Percentiles rank a stretch among this genome's conserved stretches.
Conservation (phyloP, 2,329 filamentous ascomycete species). For the Fusarium annulatum region DNA sequence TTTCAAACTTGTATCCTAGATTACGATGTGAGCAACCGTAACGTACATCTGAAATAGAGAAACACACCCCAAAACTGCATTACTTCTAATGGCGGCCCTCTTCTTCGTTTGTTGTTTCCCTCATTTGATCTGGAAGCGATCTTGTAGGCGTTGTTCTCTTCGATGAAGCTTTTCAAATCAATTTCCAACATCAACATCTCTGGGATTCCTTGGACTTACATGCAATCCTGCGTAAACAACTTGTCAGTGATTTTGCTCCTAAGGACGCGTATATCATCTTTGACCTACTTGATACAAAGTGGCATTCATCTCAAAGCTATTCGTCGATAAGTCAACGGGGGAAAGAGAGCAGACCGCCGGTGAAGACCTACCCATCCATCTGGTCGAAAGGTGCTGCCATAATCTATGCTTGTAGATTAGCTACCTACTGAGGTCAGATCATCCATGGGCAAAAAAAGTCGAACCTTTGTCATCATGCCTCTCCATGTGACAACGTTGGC, state of each 20-base stretch:
- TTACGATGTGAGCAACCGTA: background rate
- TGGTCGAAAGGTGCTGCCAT: conserved; percentile 86
- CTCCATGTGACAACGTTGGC: conserved; percentile 91
- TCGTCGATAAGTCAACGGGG: conserved; percentile 29
- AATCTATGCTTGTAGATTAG: conserved; percentile 69
- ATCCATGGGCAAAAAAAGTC: conserved; percentile 10
- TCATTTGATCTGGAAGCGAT: conserved; percentile 70
- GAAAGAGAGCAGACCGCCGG: background rate
- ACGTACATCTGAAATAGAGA: background rate
- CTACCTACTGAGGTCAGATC: background rate
- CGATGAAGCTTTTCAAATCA: conserved; percentile 77
- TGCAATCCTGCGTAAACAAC: conserved; percentile 58
- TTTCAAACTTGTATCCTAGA: conserved; percentile 95
- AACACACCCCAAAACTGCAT: conserved; percentile 91
- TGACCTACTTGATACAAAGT: conserved; percentile 85
- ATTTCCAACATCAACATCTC: background rate
- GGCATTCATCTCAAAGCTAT: conserved; percentile 94
- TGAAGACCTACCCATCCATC: conserved; percentile 73
- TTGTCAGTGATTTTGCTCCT: conserved; percentile 11
- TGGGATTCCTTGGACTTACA: conserved; percentile 55
- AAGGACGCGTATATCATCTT: conserved; percentile 16
- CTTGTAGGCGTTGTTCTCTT: conserved; percentile 86
- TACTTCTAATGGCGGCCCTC: conserved; percentile 72
- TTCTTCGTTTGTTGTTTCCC: conserved; percentile 44
- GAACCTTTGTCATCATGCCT: conserved; percentile 97